Evolutionary conservation across 257 asterid genomes (phyloP).

Genomic region (Solanum dulcamara): DNA sequence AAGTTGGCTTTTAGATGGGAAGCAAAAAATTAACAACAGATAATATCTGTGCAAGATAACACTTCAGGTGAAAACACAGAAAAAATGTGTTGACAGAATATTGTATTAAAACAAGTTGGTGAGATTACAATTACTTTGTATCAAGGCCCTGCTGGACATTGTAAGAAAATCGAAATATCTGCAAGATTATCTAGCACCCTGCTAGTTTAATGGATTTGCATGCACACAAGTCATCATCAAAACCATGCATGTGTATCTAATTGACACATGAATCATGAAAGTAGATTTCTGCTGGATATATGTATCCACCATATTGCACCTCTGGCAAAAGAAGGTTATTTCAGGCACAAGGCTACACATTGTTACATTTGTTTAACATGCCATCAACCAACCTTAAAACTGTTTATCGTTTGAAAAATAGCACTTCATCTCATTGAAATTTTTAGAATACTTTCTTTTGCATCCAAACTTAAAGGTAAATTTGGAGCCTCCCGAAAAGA

Average conservation of each 20-base stretch:
- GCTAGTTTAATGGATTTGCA: background rate
- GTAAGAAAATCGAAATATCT: background rate
- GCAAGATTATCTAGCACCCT: background rate
- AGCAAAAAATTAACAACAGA: constrained; percentile 4
- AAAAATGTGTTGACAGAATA: background rate
- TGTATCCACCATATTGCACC: background rate
- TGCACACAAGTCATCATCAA: background rate
- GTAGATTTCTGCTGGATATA: background rate
- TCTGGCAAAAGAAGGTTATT: background rate
- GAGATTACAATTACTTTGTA: background rate
- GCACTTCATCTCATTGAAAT: background rate
- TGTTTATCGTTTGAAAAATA: background rate
- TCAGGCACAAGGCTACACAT: background rate
- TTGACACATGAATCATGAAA: background rate
- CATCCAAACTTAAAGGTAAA: background rate
- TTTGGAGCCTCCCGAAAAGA: background rate
- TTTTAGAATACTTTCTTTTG: background rate
- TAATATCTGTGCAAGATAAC: background rate
- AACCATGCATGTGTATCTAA: background rate
- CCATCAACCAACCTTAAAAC: background rate
- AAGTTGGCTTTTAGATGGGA: constrained; percentile 22
- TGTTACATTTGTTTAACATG: background rate
- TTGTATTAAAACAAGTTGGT: background rate
- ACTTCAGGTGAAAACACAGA: background rate
- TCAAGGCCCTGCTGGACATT: background rate